Base-by-base conservation (phyloP, 768 basidiomycete genomes). In the Cystoderma amianthinum region DNA sequence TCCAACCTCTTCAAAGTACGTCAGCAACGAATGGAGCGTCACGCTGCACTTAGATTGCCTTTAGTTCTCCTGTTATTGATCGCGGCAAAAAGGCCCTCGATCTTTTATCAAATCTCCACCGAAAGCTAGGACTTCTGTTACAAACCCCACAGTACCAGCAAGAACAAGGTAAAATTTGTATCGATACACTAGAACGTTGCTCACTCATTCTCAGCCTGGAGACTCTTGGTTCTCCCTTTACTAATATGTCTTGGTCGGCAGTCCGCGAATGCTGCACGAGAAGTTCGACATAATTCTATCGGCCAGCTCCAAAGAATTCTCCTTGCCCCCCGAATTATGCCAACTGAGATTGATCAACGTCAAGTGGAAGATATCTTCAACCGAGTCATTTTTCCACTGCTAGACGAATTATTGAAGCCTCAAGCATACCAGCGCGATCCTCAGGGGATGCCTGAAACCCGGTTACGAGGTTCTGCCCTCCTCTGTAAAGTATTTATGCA, bases 401-500 rank as follows among this genome's bases (percentile, higher is more conserved):
- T 97, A 21, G 93, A 97, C 47, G 94, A 95, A 48, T 70, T 99
- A 13, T 65, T 97, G 48, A 89, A 86, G 52, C 83, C 88, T 0
- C 82, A 92, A 45, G 78, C 86, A 13, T 80, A 81, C 56, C 65
- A 76, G 38, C 71, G 82, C 17, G 94, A 96, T 57, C 85, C 88
- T 0, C 69, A 76, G 48, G 92, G 90, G 20, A 88, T 97, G 80
- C 77, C 85, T 3, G 95, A 98, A 64, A 94, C 90, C 5, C 77
- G 95, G 3, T 58, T 97, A 23, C 76, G 89, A 20, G 93, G 87
- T 3, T 85, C 84, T 20, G 88, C 85, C n/a, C 64, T 98, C 42
- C 68, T 96, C 23, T 96, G 93, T 74, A 96, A 96, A 65, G 79
- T 82, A 9, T 98, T 99, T 65, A 85, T 98, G 76, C 91, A 95